These are phyloP conservation scores for Boletus rubroflammeus DNA, from an alignment of 768 basidiomycete genomes.

Conservation along the genomic window DNA sequence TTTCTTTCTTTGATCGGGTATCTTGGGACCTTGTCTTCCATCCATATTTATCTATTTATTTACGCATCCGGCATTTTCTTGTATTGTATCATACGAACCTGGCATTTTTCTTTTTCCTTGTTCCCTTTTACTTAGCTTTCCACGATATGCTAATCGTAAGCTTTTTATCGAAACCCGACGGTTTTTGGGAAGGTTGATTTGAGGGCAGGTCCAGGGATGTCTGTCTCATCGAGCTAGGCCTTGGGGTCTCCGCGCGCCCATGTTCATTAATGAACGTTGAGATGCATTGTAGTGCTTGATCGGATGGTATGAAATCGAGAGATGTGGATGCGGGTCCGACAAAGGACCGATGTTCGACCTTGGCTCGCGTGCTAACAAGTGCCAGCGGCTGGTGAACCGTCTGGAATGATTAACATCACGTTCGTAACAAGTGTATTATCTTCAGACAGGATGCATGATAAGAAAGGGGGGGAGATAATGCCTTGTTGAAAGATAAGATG, in stretches of 20 bases:
- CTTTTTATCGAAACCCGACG: neutral
- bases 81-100: constrained; percentile 16
- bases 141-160: neutral
- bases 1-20: neutral
- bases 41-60: constrained; percentile 27
- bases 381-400: neutral
- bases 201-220: too few species aligned
- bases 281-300: neutral
- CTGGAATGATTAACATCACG: too few species aligned
- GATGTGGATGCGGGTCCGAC: constrained; percentile 4
- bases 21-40: constrained; percentile 5
- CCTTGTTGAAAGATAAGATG: neutral
- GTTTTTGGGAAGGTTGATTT: neutral
- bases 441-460: neutral
- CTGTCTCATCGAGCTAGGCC: neutral
- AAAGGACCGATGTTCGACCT: neutral
- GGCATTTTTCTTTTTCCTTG: neutral
- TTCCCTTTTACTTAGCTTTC: neutral
- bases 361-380: too few species aligned
- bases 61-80: constrained; percentile 11
- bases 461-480: neutral
- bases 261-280: constrained; percentile 7
- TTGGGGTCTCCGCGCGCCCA: neutral
- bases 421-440: neutral
- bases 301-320: neutral